phyloP scores from a whole-genome alignment of 805 yeast genomes.

The Clavispora asparagi region DNA sequence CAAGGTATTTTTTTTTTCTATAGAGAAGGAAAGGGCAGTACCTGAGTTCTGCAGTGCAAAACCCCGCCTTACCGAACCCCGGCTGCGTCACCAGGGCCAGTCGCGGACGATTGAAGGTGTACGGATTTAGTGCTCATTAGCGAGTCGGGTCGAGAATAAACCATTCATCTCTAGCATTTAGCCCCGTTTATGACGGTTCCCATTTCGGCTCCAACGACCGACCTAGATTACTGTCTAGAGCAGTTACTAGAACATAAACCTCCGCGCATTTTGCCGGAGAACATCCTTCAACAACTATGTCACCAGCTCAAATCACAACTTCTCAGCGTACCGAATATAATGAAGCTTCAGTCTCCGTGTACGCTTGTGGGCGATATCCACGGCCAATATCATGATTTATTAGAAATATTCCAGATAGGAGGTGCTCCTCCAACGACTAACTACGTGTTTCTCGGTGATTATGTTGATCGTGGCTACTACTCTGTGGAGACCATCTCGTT shows the following conservation, averaged over 20 bases:
- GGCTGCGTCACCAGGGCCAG: no score
- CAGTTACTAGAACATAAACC: conserved; percentile 38
- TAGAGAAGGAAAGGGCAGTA: no score
- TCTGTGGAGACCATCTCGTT: conserved; percentile 89
- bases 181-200: conserved; percentile 25
- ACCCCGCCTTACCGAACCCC: no score
- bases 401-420: conserved; percentile 91
- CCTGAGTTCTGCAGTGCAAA: no score
- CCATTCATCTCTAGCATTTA: not conserved
- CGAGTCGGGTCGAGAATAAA: not conserved
- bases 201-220: conserved; percentile 27
- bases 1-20: no score
- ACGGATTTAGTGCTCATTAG: not conserved
- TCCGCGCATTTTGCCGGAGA: conserved; percentile 39
- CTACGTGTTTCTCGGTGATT: conserved; percentile 89
- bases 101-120: not conserved
- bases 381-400: conserved; percentile 90
- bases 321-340: conserved; percentile 78
- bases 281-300: conserved; percentile 33
- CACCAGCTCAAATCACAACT: conserved; percentile 72
- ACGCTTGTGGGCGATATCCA: conserved; percentile 97
- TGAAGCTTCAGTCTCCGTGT: conserved; percentile 77
- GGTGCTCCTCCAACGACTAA: conserved; percentile 92
- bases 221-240: conserved; percentile 39
- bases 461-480: conserved; percentile 93